phyloP scores from a whole-genome alignment of 768 basidiomycete species.

The Kwoniella mangroviensis region DNA sequence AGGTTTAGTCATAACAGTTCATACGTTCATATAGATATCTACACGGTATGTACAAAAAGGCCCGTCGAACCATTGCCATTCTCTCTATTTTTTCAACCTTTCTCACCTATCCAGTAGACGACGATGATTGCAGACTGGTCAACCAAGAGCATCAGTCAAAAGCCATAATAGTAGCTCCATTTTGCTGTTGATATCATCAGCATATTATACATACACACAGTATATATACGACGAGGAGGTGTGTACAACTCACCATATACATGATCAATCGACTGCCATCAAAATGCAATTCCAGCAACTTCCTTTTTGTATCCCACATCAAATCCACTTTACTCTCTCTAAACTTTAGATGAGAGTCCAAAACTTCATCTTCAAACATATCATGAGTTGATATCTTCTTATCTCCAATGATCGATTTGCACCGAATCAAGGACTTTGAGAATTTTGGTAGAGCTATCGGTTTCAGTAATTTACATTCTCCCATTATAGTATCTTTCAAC shows the following conservation, averaged over 20 bases:
- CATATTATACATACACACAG: not conserved
- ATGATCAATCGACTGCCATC: not conserved
- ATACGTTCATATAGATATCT: too few species aligned
- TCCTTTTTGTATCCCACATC: slow-evolving; percentile 6
- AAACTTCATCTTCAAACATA: not conserved
- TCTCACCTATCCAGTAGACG: too few species aligned
- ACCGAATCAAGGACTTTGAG: not conserved
- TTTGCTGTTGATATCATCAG: not conserved
- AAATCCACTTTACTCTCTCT: not conserved
- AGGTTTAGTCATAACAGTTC: too few species aligned
- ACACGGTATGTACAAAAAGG: too few species aligned
- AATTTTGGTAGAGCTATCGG: slow-evolving; percentile 2
- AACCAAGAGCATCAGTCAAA: slow-evolving; percentile 1
- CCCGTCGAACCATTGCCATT: too few species aligned
- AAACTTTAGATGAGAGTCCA: not conserved
- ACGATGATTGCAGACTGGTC: too few species aligned
- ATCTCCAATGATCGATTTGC: not conserved
- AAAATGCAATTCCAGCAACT: not conserved
- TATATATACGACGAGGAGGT: not conserved
- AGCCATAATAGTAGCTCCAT: slow-evolving; percentile 3
- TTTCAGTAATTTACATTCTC: slow-evolving; percentile 4
- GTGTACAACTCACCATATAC: slow-evolving; percentile 4
- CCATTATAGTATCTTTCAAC: not conserved
- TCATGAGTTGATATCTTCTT: not conserved
- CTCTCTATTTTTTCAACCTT: too few species aligned